These are phyloP conservation scores for Phoma sp. DNA, from an alignment of 2,329 filamentous ascomycete species.

Conservation along the genomic window DNA sequence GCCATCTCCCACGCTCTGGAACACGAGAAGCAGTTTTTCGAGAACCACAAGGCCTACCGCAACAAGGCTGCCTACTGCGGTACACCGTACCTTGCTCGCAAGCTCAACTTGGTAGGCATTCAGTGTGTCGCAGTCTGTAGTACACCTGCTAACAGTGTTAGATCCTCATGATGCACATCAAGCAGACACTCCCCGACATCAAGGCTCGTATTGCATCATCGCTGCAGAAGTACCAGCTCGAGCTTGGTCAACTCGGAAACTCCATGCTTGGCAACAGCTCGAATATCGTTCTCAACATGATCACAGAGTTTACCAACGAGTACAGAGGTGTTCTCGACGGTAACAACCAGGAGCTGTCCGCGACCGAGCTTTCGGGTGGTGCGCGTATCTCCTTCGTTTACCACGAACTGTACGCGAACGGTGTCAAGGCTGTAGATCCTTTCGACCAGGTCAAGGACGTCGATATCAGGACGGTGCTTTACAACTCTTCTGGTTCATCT, in stretches of 20 bases:
- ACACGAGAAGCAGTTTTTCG: conserved; percentile 95
- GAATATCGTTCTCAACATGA: conserved; percentile 97
- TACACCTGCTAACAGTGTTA: conserved; percentile 44
- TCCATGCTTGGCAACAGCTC: conserved; percentile 95
- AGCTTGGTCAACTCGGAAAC: conserved; percentile 83
- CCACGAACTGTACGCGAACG: conserved; percentile 97
- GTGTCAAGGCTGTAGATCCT: conserved; percentile 95
- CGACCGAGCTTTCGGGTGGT: conserved; percentile 91
- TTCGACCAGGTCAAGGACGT: conserved; percentile 98
- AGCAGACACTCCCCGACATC: conserved; percentile 98
- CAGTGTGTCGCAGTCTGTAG: background rate
- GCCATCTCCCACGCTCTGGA: conserved; percentile 89
- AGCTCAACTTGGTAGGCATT: conserved; percentile 77
- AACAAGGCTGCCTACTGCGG: conserved; percentile 99
- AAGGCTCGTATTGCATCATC: conserved; percentile 96
- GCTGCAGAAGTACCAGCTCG: conserved; percentile 85
- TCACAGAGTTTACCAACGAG: conserved; percentile 97
- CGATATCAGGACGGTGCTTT: conserved; percentile 94
- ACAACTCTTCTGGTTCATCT: conserved; percentile 98
- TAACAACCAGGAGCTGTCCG: conserved; percentile 95
- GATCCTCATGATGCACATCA: conserved; percentile 99
- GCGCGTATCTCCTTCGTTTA: conserved; percentile 99
- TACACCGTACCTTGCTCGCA: conserved; percentile 93
- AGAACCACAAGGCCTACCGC: conserved; percentile 96
- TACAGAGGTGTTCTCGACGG: conserved; percentile 96